Base-by-base conservation (phyloP, 2,329 filamentous ascomycete species). In the Emmonsiellopsis sp. region DNA sequence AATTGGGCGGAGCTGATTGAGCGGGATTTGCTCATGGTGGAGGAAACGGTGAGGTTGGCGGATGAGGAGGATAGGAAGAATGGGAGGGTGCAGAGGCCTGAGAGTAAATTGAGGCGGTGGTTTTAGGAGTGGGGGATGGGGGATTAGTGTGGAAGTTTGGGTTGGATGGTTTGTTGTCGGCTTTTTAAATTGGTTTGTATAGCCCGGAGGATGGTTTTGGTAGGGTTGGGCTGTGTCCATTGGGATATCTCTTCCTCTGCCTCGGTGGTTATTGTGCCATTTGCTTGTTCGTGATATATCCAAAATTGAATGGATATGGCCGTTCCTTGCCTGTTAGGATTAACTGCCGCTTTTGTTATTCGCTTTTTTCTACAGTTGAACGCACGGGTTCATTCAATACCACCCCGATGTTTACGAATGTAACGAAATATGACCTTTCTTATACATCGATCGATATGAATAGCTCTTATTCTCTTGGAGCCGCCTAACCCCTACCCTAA, bases 1-100 rank as follows among this genome's bases (percentile, higher is more conserved):
- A 83, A 83, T 60, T 84, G 80, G 80, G 79, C 81, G 17, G 81
- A 83, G 71, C 72, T 82, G 71, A 74, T 84, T 61, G 81, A 76
- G 62, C 61, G 71, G 57, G 74, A 76, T 65, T 58, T 76, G 49
- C 61, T 71, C 56, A 63, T 71, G 55, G 59, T 74, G 17, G 73
- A 74, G 63, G 71, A 74, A 59, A 67, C 68, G 56, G 59, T 73
- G 55, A 62, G 64, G 57, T 55, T 65, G 54, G 70, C 65, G 36
- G 71, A 72, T 58, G 63, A 60, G 52, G 59, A 60, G 42, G 63
- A 59, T 33, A 46, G 42, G 52, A 58, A 59, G 40, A 50, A 56
- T 39, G 57, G 56, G 33, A 53, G 49, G 32, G 36, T 56, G 44
- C 51, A 56, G 45, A 56, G 55, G 42, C 52, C 53, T 46, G 54